Conservation (phyloP, 768 basidiomycete genomes). For the Mycena galericulata region DNA sequence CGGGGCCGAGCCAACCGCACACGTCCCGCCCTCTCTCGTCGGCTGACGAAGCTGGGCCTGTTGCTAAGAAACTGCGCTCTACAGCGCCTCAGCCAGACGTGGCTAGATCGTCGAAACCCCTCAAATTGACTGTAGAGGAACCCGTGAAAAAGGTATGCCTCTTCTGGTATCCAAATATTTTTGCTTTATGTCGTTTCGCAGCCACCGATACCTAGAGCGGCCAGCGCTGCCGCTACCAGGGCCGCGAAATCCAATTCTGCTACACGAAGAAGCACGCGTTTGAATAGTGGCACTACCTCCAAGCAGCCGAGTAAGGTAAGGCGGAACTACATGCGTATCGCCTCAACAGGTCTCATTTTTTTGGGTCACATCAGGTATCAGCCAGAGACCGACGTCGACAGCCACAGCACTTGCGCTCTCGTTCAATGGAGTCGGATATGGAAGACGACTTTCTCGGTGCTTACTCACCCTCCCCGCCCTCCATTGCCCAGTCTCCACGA, state of each 20-base stretch:
- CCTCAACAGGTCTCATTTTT: constrained; percentile 14
- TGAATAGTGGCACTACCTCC: constrained; percentile 67
- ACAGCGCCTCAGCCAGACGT: constrained; percentile 65
- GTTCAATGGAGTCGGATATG: constrained; percentile 76
- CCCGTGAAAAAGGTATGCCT: constrained; percentile 91
- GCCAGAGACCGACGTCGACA: constrained; percentile 72
- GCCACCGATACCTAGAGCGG: constrained; percentile 72
- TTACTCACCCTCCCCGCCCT: constrained; percentile 71
- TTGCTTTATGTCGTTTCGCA: constrained; percentile 88
- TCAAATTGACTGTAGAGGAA: constrained; percentile 74
- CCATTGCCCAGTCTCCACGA: constrained; percentile 69
- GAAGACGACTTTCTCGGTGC: constrained; percentile 73
- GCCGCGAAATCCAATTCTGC: constrained; percentile 55
- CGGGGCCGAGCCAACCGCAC: constrained; percentile 60
- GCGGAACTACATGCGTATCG: constrained; percentile 1
- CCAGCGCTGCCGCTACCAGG: constrained; percentile 64
- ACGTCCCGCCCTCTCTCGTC: constrained; percentile 81
- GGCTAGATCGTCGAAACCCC: constrained; percentile 65
- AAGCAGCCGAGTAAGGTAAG: constrained; percentile 72
- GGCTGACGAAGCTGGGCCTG: constrained; percentile 84
- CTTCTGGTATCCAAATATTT: constrained; percentile 89
- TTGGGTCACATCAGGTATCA: constrained; percentile 48
- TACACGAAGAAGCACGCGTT: constrained; percentile 80
- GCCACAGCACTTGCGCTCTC: constrained; percentile 62
- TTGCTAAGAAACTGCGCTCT: constrained; percentile 80